These are phyloP conservation scores for Talinum fruticosum DNA, from an alignment of 148 eudicot genomes.

Conservation along the genomic window DNA sequence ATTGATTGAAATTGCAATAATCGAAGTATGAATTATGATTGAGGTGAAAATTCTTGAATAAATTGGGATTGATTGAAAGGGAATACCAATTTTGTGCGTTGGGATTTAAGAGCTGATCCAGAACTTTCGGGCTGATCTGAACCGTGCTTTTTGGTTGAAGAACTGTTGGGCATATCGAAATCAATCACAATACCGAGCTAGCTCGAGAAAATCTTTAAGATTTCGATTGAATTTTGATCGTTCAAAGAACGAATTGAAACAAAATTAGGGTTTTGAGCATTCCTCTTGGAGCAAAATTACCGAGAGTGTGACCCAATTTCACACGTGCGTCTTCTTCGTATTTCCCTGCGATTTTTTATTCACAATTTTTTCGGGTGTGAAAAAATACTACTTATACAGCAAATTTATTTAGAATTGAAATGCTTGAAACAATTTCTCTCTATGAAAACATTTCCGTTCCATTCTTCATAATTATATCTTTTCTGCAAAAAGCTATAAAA, in stretches of 20 bases:
- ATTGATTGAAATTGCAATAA: background rate
- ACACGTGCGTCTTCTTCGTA: background rate
- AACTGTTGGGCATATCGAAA: slow-evolving; percentile 35
- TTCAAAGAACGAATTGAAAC: background rate
- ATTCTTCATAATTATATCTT: too few species aligned
- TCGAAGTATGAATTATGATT: background rate
- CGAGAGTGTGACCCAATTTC: background rate
- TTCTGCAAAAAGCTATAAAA: too few species aligned
- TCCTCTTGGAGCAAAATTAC: background rate
- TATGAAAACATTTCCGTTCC: too few species aligned
- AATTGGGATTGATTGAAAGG: slow-evolving; percentile 2
- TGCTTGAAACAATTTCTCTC: too few species aligned
- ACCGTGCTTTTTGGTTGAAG: slow-evolving; percentile 31
- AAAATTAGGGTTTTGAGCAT: background rate
- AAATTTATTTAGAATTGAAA: too few species aligned
- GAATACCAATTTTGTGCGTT: slow-evolving; percentile 49
- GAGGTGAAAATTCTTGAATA: background rate
- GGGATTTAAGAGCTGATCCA: slow-evolving; percentile 44
- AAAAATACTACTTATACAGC: too few species aligned
- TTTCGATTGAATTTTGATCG: slow-evolving; percentile 5
- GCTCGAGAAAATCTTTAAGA: background rate
- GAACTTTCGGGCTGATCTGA: slow-evolving; percentile 41
- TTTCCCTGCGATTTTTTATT: background rate
- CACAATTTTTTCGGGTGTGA: too few species aligned
- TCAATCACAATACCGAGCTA: background rate